These are phyloP conservation scores for Blastocystis sp. DNA, from an alignment of 352 stramenopile genomes.

Conservation along the genomic window DNA sequence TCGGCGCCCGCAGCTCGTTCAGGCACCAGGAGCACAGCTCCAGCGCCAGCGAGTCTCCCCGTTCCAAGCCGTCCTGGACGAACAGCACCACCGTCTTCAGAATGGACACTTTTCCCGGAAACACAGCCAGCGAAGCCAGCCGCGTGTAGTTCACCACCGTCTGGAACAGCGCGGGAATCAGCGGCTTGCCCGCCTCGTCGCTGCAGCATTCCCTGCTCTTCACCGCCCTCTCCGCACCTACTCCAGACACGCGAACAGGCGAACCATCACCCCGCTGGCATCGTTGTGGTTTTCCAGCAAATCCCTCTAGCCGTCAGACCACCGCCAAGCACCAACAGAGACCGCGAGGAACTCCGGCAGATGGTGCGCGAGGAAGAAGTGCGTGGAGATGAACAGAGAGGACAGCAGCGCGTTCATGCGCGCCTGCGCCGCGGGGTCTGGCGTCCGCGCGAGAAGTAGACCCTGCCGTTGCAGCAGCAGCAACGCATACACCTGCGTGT, in stretches of 20 bases:
- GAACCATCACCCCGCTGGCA: background rate
- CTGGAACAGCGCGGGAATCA: background rate
- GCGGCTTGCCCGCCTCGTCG: background rate
- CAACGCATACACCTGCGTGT: background rate
- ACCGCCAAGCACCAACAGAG: background rate
- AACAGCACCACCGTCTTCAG: background rate
- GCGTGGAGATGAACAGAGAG: background rate
- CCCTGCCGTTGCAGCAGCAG: background rate
- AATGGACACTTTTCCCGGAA: constrained; percentile 31
- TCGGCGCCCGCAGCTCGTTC: constrained; percentile 4
- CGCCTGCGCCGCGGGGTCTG: background rate
- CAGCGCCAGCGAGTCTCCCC: background rate
- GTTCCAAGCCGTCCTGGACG: background rate
- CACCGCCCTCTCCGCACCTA: background rate
- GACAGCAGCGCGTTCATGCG: background rate
- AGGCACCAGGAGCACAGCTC: background rate
- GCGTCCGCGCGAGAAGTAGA: background rate
- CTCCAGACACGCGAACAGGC: background rate
- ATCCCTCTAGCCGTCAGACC: constrained; percentile 28
- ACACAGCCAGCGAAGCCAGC: constrained; percentile 1
- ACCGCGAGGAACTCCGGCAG: background rate
- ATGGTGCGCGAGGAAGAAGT: background rate
- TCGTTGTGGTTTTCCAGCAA: constrained; percentile 38
- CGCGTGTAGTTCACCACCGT: constrained; percentile 7
- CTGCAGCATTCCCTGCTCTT: background rate